A percentile compares a stretch with the other conserved stretches of the same genome.
These are phyloP conservation scores for Termitomyces bulborhizus DNA, from an alignment of 768 basidiomycete genomes.

Conservation along the genomic window DNA sequence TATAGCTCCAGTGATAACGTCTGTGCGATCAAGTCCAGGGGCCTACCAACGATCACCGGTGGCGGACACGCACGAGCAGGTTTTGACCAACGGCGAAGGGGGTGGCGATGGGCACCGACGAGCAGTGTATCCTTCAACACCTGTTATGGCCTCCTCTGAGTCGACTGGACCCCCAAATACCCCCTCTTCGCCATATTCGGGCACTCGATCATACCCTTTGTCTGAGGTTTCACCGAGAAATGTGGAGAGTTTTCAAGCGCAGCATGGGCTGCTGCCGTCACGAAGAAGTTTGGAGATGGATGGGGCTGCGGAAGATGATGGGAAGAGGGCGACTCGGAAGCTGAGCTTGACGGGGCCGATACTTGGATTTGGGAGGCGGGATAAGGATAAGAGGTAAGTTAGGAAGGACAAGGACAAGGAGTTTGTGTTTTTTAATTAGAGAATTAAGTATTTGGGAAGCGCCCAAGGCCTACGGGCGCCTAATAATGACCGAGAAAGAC, in stretches of 20 bases:
- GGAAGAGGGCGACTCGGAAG: conserved; percentile 49
- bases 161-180: conserved; percentile 3
- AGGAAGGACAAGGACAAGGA: background rate
- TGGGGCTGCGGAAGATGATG: background rate
- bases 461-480: no score
- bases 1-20: background rate
- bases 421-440: no score
- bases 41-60: background rate
- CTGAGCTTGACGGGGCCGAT: conserved; percentile 62
- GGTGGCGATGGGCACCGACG: background rate
- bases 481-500: no score
- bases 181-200: background rate
- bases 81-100: no score
- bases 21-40: conserved; percentile 1
- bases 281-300: background rate
- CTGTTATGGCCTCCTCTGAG: conserved; percentile 10
- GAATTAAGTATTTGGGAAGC: no score
- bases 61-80: background rate
- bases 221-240: background rate
- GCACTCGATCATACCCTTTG: background rate
- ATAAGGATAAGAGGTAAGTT: conserved; percentile 33
- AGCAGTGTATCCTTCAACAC: conserved; percentile 6
- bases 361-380: conserved; percentile 50
- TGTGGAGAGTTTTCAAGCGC: no score
- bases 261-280: no score